Evolutionary conservation across 331 rosid species (phyloP), one percentile per base, ranked within the genome.

Genomic region (Rhamnella rubrinervis): DNA sequence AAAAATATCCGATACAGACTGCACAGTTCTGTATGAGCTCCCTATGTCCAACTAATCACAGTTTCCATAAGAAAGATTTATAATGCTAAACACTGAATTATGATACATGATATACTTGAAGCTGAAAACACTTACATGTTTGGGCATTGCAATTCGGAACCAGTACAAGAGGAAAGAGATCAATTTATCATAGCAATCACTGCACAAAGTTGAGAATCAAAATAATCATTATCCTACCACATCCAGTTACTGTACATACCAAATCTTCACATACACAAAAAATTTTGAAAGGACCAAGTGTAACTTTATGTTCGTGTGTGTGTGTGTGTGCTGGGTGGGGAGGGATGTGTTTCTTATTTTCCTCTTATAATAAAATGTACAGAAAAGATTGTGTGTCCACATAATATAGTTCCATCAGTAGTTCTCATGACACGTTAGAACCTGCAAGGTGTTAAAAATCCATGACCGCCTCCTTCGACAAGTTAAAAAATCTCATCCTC

Each of bases 131-230:
- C 97, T 84, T 71, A 84, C 97, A 65, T 74, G 49, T 80, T 77
- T 83, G 35, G 97, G 91, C n/a, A 78, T 59, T 4, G 97, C 78
- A 72, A 91, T 60, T 47, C 95, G 96, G 72, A 85, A 95, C 91
- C 97, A 95, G 75, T 89, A 91, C 73, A 95, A 71, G 71, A 95
- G 93, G 77, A 87, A 89, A 1, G 93, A 89, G 51, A 89, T 91
- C 83, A 95, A 52, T 78, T 85, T 89, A 64, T 87, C 89, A 59
- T 87, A 84, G 72, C 98, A 93, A 11, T 83, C 92, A 3, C 90
- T 85, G 92, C 95, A 88, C 58, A 59, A 4, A 52, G 14, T 13
- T 51, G 55, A 53, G 26, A 19, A 6, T 10, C 58, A n/a, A 53
- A 18, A 18, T 53, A 21, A 21, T n/a, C n/a, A 53, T 52, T 18